Conservation (phyloP, 768 basidiomycete genomes). For the Lentinula lateritia region DNA sequence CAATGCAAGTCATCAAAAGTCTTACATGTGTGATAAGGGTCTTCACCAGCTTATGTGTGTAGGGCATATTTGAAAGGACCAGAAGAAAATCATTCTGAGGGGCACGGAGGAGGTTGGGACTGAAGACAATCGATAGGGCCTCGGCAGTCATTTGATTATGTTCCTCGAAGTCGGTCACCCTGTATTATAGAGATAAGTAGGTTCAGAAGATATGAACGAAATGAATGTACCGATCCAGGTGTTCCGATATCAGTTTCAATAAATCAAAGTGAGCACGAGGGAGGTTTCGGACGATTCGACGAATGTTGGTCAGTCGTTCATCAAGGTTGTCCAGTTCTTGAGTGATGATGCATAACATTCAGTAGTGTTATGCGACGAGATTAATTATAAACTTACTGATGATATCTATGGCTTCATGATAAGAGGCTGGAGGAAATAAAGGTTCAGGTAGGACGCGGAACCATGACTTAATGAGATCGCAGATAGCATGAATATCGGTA, state of each 20-base stretch:
- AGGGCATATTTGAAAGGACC: constrained; percentile 76
- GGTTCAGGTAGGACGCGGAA: constrained; percentile 79
- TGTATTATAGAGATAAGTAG: constrained; percentile 17
- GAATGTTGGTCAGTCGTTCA: constrained; percentile 56
- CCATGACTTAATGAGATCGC: constrained; percentile 83
- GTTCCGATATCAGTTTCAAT: constrained; percentile 74
- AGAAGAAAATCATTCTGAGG: constrained; percentile 75
- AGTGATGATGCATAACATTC: background rate
- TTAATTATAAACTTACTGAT: constrained; percentile 48
- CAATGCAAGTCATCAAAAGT: constrained; percentile 7
- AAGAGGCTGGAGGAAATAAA: constrained; percentile 65
- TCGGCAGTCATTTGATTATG: constrained; percentile 88
- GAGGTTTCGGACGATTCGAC: constrained; percentile 60
- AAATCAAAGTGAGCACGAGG: constrained; percentile 74
- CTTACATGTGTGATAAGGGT: constrained; percentile 72
- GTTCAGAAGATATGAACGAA: background rate
- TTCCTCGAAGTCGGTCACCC: constrained; percentile 86
- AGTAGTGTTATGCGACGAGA: background rate
- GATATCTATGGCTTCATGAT: constrained; percentile 63
- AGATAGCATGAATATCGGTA: constrained; percentile 78
- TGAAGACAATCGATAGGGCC: constrained; percentile 80
- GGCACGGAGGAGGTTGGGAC: constrained; percentile 72
- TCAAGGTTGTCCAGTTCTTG: constrained; percentile 68
- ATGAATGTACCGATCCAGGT: constrained; percentile 60
- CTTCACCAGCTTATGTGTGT: constrained; percentile 71